A percentile compares a stretch with the other conserved stretches of the same genome.
Conservation (phyloP, 768 basidiomycete species). For the Tulasnella sp. region DNA sequence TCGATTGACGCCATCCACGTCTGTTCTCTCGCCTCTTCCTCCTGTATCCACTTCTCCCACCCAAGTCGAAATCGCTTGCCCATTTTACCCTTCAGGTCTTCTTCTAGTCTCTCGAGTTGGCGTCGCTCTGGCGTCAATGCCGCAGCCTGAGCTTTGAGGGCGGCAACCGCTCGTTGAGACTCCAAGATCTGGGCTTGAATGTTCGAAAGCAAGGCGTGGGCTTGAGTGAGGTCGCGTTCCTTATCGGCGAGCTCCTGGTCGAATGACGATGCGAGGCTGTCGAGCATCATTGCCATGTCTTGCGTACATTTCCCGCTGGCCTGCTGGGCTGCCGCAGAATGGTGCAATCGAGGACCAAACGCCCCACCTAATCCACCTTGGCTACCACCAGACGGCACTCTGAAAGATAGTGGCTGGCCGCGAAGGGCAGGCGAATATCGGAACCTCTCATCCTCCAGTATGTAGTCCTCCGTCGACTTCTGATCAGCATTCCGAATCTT, state of each 20-base stretch:
- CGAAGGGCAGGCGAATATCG: slow-evolving; percentile 78
- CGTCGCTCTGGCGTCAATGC: slow-evolving; percentile 51
- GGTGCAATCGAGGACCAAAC: slow-evolving; percentile 54
- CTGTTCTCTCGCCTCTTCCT: slow-evolving; percentile 71
- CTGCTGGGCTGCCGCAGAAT: slow-evolving; percentile 74
- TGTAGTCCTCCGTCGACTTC: slow-evolving; percentile 97
- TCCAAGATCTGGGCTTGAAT: slow-evolving; percentile 87
- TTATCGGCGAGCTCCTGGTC: slow-evolving; percentile 88
- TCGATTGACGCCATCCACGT: slow-evolving; percentile 43
- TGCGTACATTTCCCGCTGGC: slow-evolving; percentile 77
- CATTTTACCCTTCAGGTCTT: slow-evolving; percentile 62
- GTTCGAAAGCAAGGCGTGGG: slow-evolving; percentile 71
- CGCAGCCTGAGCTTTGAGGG: slow-evolving; percentile 60
- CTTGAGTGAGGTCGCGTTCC: slow-evolving; percentile 84
- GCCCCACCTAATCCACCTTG: slow-evolving; percentile 13
- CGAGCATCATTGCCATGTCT: slow-evolving; percentile 78
- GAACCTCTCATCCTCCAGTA: slow-evolving; percentile 96
- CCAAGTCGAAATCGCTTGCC: slow-evolving; percentile 71
- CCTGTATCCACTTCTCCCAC: slow-evolving; percentile 88
- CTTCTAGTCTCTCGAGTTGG: slow-evolving; percentile 50
- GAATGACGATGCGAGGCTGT: slow-evolving; percentile 78
- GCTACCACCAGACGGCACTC: background rate
- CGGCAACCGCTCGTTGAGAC: slow-evolving; percentile 60
- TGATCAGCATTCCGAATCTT: slow-evolving; percentile 90
- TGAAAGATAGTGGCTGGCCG: slow-evolving; percentile 42